Percentiles rank a stretch among this genome's conserved stretches.
These are phyloP conservation scores for Alternaria sp. DNA, from an alignment of 2,329 filamentous ascomycete genomes.

Conservation along the genomic window DNA sequence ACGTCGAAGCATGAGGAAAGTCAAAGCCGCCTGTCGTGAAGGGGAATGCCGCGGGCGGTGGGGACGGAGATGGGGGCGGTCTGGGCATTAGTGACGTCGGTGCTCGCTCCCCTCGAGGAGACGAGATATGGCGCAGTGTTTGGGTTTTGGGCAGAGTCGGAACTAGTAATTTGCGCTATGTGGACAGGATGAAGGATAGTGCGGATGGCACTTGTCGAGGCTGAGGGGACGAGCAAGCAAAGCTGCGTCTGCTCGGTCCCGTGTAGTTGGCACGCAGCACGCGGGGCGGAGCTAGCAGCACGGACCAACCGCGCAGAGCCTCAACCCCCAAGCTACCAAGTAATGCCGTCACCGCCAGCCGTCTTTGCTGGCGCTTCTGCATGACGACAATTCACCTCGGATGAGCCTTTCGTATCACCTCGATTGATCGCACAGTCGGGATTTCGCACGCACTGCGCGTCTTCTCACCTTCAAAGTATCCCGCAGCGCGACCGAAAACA, in stretches of 20 bases:
- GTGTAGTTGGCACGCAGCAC: neutral
- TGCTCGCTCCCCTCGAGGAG: conserved; percentile 24
- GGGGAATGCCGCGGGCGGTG: conserved; percentile 40
- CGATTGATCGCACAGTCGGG: neutral
- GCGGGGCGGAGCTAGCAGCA: conserved; percentile 2
- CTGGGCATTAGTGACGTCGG: conserved; percentile 45
- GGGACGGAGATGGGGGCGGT: conserved; percentile 40
- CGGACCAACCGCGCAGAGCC: neutral
- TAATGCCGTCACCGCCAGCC: conserved; percentile 17
- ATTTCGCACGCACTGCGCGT: neutral
- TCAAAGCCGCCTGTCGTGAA: conserved; percentile 56
- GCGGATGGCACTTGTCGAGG: conserved; percentile 4
- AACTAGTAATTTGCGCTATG: neutral
- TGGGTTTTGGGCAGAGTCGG: neutral
- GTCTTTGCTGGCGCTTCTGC: conserved; percentile 7
- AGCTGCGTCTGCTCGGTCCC: conserved; percentile 1
- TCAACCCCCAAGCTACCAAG: conserved; percentile 5
- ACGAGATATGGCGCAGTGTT: neutral
- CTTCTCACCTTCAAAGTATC: neutral
- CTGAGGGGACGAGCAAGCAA: conserved; percentile 3
- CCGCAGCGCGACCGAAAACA: conserved; percentile 3
- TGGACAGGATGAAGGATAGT: neutral
- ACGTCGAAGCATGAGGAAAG: conserved; percentile 55
- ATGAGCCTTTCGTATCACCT: neutral
- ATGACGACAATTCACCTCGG: neutral